phyloP scores from a whole-genome alignment of 2,329 filamentous ascomycete species.

The Apiospora sp. region DNA sequence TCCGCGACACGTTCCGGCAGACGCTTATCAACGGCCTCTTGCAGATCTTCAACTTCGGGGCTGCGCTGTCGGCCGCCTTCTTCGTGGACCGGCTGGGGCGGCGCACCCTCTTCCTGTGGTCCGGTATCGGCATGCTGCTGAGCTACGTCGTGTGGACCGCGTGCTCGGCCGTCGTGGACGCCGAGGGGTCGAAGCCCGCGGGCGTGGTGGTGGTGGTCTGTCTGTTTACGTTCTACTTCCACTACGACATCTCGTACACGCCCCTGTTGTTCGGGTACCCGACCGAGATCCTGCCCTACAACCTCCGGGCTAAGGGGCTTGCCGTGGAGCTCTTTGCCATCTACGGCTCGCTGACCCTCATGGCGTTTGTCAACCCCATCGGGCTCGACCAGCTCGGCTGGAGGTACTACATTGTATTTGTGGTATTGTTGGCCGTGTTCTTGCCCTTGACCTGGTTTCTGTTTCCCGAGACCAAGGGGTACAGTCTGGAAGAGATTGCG shows the following conservation, averaged over 20 bases:
- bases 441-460: constrained; percentile 46
- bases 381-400: constrained; percentile 47
- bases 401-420: constrained; percentile 52
- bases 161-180: constrained; percentile 28
- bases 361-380: constrained; percentile 48
- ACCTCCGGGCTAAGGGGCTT: constrained; percentile 36
- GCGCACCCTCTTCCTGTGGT: constrained; percentile 37
- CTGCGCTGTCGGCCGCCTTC: constrained; percentile 22
- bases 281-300: constrained; percentile 40
- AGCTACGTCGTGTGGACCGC: constrained; percentile 28
- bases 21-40: constrained; percentile 45
- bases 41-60: constrained; percentile 28
- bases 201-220: constrained; percentile 41
- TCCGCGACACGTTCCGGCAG: constrained; percentile 41
- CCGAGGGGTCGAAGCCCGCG: constrained; percentile 27
- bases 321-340: constrained; percentile 37
- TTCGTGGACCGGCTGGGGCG: constrained; percentile 31
- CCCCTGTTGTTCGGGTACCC: constrained; percentile 42
- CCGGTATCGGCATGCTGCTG: constrained; percentile 32
- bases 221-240: constrained; percentile 45
- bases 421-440: constrained; percentile 39
- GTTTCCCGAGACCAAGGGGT: constrained; percentile 42
- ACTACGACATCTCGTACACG: constrained; percentile 44
- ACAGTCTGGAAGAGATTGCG: constrained; percentile 40
- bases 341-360: constrained; percentile 39